Evolutionary conservation across 2,329 filamentous ascomycete species (phyloP), one percentile per base, ranked within the genome.

Genomic region (Xenosphaeropsis pyriputrescens): DNA sequence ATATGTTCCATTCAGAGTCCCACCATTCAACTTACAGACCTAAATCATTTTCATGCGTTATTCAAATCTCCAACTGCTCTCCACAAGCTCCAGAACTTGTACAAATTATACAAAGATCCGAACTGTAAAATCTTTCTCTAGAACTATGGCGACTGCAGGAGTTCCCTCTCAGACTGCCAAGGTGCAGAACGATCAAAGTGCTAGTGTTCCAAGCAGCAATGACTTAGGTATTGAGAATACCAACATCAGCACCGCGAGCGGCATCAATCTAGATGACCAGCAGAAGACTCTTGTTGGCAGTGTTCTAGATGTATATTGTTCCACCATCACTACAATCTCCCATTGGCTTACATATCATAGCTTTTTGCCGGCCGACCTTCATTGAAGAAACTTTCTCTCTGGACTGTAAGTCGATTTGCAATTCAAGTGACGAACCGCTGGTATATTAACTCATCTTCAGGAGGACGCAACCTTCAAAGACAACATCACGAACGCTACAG

Each of bases 331-430:
- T 15, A 18, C 4, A 6, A 18, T 3, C 7, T 12, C 15, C 14
- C 6, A 14, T 22, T 12, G 9, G 14, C 31, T 26, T 19, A 34
- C 12, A 11, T 12, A 15, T 14, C 4, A 13, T 33, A 67, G 63
- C 65, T 79, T 35, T 79, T 78, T 50, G 68, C 70, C 26, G 73
- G 73, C 34, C 62, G 66, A 14, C 71, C 73, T 0, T 70, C 70
- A 2, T 61, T 75, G 2, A 62, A 64, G 31, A 75, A 78, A 50
- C 63, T 79, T 34, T 57, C 61, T 12, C 61, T 79, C 17, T 79
- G 74, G 75, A 60, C 60, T 9, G 42, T 45, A 38, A 26, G 36
- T 39, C 13, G 30, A 19, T 33, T 15, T 14, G 33, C 13, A 5
- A 6, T 9, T 11, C 22, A 26, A 26, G 22, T 26, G 22, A 26